These are phyloP conservation scores for Solanum neorickii DNA, from an alignment of 257 asterid species.

Conservation along the genomic window DNA sequence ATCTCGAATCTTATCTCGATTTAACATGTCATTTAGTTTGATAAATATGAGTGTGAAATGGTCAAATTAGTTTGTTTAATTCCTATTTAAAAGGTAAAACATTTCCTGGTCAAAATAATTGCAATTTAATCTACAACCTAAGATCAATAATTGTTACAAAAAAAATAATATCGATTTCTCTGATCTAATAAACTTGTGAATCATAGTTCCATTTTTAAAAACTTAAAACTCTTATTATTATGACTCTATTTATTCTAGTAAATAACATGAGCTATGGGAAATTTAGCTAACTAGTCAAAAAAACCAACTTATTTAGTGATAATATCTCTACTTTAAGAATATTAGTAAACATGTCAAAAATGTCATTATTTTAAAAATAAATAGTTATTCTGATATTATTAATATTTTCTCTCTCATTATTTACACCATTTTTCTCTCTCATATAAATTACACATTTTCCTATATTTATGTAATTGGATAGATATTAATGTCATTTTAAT, in stretches of 20 bases:
- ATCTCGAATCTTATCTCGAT: not conserved
- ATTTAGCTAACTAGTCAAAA: no score
- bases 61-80: not conserved
- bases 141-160: not conserved
- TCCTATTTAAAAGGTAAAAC: not conserved
- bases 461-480: no score
- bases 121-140: not conserved
- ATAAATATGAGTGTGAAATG: not conserved
- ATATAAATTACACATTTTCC: no score
- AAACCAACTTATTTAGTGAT: no score
- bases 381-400: no score
- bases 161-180: not conserved
- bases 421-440: no score
- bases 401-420: no score
- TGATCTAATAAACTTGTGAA: not conserved
- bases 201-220: not conserved
- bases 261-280: not conserved
- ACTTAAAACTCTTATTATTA: not conserved
- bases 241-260: not conserved
- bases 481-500: no score
- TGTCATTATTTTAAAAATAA: no score
- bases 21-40: not conserved
- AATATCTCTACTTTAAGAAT: no score
- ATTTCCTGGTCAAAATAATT: not conserved
- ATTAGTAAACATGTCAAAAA: no score